Evolutionary conservation across 2,329 filamentous ascomycete species (phyloP), one percentile per base, ranked within the genome.

Genomic region (Lachnellula suecica): DNA sequence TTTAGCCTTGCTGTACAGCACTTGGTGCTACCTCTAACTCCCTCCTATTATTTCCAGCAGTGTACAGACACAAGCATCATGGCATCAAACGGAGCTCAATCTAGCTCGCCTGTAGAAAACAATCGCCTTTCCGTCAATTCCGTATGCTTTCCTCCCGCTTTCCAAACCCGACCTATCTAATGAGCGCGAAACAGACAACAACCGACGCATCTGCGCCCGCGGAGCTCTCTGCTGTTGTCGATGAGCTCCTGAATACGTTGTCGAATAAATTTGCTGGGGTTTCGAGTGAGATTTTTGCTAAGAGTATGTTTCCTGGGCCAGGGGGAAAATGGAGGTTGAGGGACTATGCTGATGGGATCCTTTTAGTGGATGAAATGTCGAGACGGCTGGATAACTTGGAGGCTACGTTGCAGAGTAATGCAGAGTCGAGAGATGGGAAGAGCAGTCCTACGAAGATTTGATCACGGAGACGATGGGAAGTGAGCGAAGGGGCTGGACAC

Each of bases 341-440:
- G 25, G 11, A 24, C 38, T 22, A 6, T n/a, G 57, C 24, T 51
- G 9, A 42, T 23, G 22, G 5, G 9, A 15, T 38, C 8, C 6
- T 42, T 41, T 23, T 55, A 96, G 91, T 97, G 88, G 92, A 96
- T 66, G 91, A 96, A 58, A 96, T 97, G 91, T 88, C 89, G 13
- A 80, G 87, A 55, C 83, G 92, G 23, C 74, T 97, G 20, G 92
- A 97, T 67, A 90, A 85, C 52, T 79, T 97, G 10, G 92, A 69
- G 45, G 54, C 61, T 43, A 57, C 58, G 29, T 45, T 68, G 22
- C 63, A 67, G 46, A 59, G 47, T 40, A 61, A 58, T 47, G 49
- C 48, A 29, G 59, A 59, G 9, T 17, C 38, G 19, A 56, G 51
- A 24, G 59, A 63, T 48, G 59, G 54, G 24, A 66, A 58, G 51